These are phyloP conservation scores for Chlamydomonas sphaeroides DNA, from an alignment of 139 green algal species.

Conservation along the genomic window DNA sequence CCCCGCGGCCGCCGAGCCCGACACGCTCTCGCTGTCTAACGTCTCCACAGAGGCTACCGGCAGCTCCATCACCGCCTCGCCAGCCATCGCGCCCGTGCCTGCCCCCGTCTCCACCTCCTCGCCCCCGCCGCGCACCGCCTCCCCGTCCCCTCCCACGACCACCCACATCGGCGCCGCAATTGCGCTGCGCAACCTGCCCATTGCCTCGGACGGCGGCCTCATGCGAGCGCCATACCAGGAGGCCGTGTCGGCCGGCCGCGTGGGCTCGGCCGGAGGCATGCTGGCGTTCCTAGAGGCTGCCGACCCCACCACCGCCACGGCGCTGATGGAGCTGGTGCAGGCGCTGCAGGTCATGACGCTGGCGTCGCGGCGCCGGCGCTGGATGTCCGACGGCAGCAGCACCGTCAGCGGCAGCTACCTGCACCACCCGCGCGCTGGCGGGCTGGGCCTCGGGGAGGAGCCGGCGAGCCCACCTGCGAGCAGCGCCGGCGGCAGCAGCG, in stretches of 20 bases:
- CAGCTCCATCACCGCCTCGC: conserved; percentile 5
- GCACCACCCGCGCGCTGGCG: not conserved
- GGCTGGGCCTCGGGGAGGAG: not conserved
- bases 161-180: not conserved
- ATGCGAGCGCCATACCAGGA: conserved; percentile 23
- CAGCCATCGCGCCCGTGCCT: not conserved
- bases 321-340: conserved; percentile 32
- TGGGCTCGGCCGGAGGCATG: conserved; percentile 24
- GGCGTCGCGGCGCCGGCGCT: conserved; percentile 15
- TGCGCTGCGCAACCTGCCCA: conserved; percentile 32
- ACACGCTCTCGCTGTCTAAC: too few relatives aligned
- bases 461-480: not conserved
- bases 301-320: conserved; percentile 36
- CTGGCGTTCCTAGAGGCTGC: conserved; percentile 33
- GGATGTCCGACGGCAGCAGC: conserved; percentile 31
- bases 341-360: conserved; percentile 38
- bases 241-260: conserved; percentile 11
- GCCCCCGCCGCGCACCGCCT: not conserved
- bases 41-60: too few relatives aligned
- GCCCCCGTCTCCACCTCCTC: not conserved
- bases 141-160: not conserved
- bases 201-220: conserved; percentile 27
- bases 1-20: too few relatives aligned
- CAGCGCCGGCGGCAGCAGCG: not conserved
- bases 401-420: not conserved